These are phyloP conservation scores for Yarrowia sp. DNA, from an alignment of 805 yeast genomes.

Conservation along the genomic window DNA sequence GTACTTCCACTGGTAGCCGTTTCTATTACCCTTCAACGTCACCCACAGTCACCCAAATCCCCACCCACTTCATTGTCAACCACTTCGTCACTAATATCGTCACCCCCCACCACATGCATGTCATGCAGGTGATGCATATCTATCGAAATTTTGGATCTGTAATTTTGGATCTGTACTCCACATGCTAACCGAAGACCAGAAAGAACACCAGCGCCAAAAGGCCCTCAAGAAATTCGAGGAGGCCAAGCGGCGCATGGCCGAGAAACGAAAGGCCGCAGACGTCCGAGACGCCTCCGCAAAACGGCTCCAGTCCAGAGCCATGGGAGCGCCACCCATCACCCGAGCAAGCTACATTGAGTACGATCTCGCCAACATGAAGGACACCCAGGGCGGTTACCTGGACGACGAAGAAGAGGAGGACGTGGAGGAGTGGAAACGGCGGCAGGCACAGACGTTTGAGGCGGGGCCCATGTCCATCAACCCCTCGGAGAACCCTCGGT, in stretches of 20 bases:
- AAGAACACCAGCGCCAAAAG: conserved; percentile 24
- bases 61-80: too few species aligned
- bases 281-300: conserved; percentile 1
- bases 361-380: conserved; percentile 88
- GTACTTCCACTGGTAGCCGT: too few species aligned
- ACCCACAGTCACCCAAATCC: too few species aligned
- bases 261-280: conserved; percentile 12
- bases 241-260: conserved; percentile 24
- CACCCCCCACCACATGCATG: too few species aligned
- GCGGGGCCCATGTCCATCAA: conserved; percentile 25
- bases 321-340: conserved; percentile 14
- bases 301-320: background rate
- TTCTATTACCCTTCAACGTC: too few species aligned
- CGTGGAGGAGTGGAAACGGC: conserved; percentile 51
- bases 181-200: conserved; percentile 22
- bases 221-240: conserved; percentile 24
- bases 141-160: background rate
- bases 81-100: too few species aligned
- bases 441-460: conserved; percentile 45
- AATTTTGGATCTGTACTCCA: background rate
- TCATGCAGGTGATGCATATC: background rate
- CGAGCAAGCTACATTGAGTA: conserved; percentile 19
- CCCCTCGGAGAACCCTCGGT: conserved; percentile 48
- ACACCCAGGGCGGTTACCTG: conserved; percentile 82
- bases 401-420: conserved; percentile 38